Percentiles rank a stretch among this genome's conserved stretches.
Conservation (phyloP, 176 grass and related monocot species). For the Carex scoparia region DNA sequence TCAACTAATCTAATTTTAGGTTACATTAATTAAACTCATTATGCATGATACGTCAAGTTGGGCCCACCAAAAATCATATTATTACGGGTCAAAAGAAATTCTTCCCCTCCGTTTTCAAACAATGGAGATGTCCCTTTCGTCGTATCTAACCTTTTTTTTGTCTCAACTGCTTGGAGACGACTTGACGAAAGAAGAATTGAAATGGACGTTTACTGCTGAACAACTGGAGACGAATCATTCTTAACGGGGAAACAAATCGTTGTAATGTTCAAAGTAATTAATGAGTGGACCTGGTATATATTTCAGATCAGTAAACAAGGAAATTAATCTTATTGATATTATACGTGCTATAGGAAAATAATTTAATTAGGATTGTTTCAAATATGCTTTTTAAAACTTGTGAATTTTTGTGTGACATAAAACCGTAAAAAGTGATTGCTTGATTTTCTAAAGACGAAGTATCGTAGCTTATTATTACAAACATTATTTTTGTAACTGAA, state of each 20-base stretch:
- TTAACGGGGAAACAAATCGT: background rate
- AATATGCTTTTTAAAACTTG: background rate
- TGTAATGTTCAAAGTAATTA: background rate
- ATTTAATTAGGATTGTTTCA: background rate
- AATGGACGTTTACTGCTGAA: too few relatives aligned
- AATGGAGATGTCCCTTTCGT: slow-evolving; percentile 1
- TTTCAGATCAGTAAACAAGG: background rate
- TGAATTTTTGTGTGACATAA: background rate
- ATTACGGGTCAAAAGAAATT: background rate
- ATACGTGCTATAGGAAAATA: background rate
- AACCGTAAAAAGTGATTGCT: background rate
- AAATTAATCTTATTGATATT: background rate
- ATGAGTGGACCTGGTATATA: background rate
- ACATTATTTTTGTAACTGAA: background rate
- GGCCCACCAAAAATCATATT: background rate
- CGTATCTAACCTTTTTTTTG: background rate
- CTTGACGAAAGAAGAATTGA: too few relatives aligned
- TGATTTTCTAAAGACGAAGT: background rate
- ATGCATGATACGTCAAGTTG: background rate
- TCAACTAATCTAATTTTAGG: slow-evolving; percentile 8
- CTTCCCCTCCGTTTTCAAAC: background rate
- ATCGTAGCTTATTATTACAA: background rate
- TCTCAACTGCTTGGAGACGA: background rate
- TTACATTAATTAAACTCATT: background rate
- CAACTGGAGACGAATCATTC: background rate